Evolutionary conservation across 2,329 filamentous ascomycete species (phyloP), one percentile per base, ranked within the genome.

Genomic region (Colletotrichum lupini): DNA sequence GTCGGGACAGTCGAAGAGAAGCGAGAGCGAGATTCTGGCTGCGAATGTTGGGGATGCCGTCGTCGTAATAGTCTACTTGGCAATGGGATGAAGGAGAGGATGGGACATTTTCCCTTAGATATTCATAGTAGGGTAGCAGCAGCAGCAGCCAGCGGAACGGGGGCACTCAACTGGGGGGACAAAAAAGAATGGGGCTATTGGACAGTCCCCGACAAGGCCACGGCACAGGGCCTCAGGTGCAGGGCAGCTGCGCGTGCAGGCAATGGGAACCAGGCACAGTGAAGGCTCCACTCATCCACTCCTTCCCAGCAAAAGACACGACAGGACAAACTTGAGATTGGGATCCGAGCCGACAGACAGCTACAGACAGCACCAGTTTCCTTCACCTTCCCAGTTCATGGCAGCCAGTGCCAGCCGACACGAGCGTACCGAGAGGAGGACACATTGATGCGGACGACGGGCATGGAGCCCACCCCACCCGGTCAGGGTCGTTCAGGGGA

Each of bases 41-140:
- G 70, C 72, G 32, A 62, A 73, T 72, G 49, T 73, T 73, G 67
- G 61, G 57, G 68, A 57, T 67, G 71, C 55, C 57, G 64, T 65
- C 55, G 73, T 74, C 65, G 73, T 74, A 73, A 74, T 67, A 69
- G 66, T 67, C 65, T 72, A 74, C 65, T 70, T 67, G 65, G 65
- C 65, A 62, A 73, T 73, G 66, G 66, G 70, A 61, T 65, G 73
- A 74, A 73, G 73, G 64, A 74, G 73, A 65, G 24, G 32, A 72
- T 62, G 52, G 62, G 63, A 66, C 62, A 71, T 53, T 67, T 71
- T 55, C 68, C 46, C 64, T 69, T 69, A 72, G 70, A 72, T 72
- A 72, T 72, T 72, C 66, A 72, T 72, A 59, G 66, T 53, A 68
- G 35, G 35, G 66, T 62, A 28, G 60, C 42, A 52, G 35, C 42